Conservation (phyloP, 1,284 basidiomycete species). For the Rhodofomes roseus region DNA sequence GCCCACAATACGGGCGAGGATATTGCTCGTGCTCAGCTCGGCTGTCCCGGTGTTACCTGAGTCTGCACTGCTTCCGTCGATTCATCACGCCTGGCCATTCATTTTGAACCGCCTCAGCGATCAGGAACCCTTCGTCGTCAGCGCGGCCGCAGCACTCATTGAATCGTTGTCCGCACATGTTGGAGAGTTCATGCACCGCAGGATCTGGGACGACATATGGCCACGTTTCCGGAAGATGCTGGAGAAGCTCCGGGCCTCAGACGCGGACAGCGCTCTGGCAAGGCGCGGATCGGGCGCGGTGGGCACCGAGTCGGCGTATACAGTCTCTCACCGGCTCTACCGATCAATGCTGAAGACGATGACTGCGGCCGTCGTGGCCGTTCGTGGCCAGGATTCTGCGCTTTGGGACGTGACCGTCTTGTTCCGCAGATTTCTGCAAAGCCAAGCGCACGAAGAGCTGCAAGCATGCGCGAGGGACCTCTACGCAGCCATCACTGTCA, state of each 20-base stretch:
- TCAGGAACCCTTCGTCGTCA: constrained; percentile 71
- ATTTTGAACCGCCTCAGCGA: constrained; percentile 81
- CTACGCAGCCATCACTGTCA: constrained; percentile 54
- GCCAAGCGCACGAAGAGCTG: constrained; percentile 66
- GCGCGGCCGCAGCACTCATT: constrained; percentile 67
- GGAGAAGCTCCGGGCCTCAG: constrained; percentile 51
- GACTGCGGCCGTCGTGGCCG: constrained; percentile 56
- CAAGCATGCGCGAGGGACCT: constrained; percentile 62
- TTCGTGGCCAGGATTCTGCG: constrained; percentile 65
- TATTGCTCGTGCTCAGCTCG: constrained; percentile 69
- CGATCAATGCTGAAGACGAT: constrained; percentile 70
- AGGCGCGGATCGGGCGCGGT: constrained; percentile 46
- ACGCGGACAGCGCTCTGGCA: constrained; percentile 61
- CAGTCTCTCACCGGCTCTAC: constrained; percentile 75
- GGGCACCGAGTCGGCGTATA: constrained; percentile 69
- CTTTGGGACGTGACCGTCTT: constrained; percentile 76
- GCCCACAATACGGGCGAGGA: constrained; percentile 76
- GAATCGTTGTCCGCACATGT: constrained; percentile 64
- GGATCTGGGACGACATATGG: constrained; percentile 89
- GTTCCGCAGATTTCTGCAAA: constrained; percentile 74
- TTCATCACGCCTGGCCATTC: constrained; percentile 87
- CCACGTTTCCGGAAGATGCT: constrained; percentile 71
- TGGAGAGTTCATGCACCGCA: constrained; percentile 79
- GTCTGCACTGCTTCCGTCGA: constrained; percentile 72
- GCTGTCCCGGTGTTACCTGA: constrained; percentile 76